These are phyloP conservation scores for Cenococcum geophilum DNA, from an alignment of 495 filamentous ascomycete species.

Conservation along the genomic window DNA sequence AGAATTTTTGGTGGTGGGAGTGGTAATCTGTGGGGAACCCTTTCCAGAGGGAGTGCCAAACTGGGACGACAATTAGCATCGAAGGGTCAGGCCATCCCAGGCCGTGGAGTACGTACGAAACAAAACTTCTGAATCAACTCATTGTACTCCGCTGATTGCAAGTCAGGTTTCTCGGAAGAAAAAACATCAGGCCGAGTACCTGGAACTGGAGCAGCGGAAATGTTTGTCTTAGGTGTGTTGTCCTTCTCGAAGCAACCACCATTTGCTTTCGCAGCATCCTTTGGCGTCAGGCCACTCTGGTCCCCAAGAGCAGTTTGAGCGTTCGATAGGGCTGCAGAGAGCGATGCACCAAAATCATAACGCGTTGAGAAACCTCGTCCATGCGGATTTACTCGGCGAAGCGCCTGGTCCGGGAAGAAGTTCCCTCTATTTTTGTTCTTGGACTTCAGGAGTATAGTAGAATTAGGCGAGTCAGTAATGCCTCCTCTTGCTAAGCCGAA, in stretches of 20 bases:
- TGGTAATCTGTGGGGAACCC: constrained; percentile 23
- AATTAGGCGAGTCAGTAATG: constrained; percentile 46
- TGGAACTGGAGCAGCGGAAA: constrained; percentile 17
- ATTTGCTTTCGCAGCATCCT: constrained; percentile 13
- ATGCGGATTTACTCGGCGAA: constrained; percentile 52
- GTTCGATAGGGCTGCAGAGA: constrained; percentile 73
- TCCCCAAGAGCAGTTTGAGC: constrained; percentile 50
- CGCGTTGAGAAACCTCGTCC: constrained; percentile 81
- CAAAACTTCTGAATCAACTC: constrained; percentile 97
- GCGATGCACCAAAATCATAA: constrained; percentile 88
- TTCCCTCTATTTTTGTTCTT: constrained; percentile 30
- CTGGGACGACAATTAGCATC: constrained; percentile 34
- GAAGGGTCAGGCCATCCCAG: constrained; percentile 21
- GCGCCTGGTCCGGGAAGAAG: constrained; percentile 37
- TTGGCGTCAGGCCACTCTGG: constrained; percentile 40
- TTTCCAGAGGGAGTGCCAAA: constrained; percentile 36
- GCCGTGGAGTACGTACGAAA: constrained; percentile 70
- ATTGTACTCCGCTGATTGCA: constrained; percentile 80
- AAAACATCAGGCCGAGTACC: constrained; percentile 45
- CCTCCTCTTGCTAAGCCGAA: constrained; percentile 50
- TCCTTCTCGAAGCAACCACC: constrained; percentile 31
- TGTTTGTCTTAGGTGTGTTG: constrained; percentile 24
- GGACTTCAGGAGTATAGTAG: constrained; percentile 40
- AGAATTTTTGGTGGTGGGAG: constrained; percentile 21
- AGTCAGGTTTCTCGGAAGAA: constrained; percentile 50